A percentile compares a stretch with the other conserved stretches of the same genome.
Conservation (phyloP, 2,329 filamentous ascomycete genomes). For the Talaromyces sp. region DNA sequence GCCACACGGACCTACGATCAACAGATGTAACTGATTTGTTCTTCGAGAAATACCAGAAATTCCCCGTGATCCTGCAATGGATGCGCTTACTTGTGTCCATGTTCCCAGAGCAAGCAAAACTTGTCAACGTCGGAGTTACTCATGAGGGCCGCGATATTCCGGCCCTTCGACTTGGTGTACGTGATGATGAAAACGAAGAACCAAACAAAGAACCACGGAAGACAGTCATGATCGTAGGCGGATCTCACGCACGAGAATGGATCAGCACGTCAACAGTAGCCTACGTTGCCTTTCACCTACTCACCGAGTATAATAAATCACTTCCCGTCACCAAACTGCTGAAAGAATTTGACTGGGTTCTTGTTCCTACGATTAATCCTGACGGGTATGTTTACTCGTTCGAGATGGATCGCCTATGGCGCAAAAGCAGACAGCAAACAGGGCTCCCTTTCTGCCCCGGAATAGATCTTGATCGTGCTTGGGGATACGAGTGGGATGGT, state of each 20-base stretch:
- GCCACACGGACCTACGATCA: conserved; percentile 18
- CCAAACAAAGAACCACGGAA: conserved; percentile 54
- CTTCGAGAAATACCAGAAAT: conserved; percentile 87
- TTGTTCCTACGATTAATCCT: conserved; percentile 85
- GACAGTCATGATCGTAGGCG: conserved; percentile 77
- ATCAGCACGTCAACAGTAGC: conserved; percentile 88
- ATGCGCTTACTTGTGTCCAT: conserved; percentile 85
- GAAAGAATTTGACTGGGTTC: conserved; percentile 79
- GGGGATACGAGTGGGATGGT: conserved; percentile 79
- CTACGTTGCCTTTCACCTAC: conserved; percentile 83
- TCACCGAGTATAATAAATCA: conserved; percentile 75
- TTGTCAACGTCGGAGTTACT: conserved; percentile 75
- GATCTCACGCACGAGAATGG: conserved; percentile 94
- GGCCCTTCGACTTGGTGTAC: conserved; percentile 70
- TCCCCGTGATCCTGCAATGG: conserved; percentile 83
- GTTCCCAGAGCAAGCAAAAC: conserved; percentile 75
- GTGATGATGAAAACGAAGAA: conserved; percentile 39
- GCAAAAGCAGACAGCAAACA: conserved; percentile 83
- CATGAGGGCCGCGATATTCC: conserved; percentile 85
- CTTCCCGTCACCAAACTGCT: conserved; percentile 70
- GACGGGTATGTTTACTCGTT: conserved; percentile 95
- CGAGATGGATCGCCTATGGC: conserved; percentile 88
- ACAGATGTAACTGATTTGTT: conserved; percentile 63
- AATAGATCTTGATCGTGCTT: conserved; percentile 83
- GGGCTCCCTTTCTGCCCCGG: conserved; percentile 79